Conservation (phyloP, 805 yeast genomes). For the Candida dajiaensis region DNA sequence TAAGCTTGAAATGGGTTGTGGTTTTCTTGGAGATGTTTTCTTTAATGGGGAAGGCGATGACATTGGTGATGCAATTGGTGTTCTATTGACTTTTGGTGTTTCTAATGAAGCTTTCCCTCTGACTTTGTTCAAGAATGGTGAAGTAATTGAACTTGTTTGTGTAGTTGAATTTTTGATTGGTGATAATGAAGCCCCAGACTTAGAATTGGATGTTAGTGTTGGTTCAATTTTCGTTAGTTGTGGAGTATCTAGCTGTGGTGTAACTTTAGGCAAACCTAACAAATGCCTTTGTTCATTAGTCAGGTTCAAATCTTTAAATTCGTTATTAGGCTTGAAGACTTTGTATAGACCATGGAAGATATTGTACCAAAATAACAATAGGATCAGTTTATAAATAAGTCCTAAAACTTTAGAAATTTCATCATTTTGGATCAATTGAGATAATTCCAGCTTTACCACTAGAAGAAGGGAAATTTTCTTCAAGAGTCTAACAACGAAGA, state of each 20-base stretch:
- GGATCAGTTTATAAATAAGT: constrained; percentile 11
- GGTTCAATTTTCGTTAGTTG: neutral
- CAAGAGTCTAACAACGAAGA: constrained; percentile 26
- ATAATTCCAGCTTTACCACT: constrained; percentile 13
- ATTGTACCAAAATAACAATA: constrained; percentile 26
- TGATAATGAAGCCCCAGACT: neutral
- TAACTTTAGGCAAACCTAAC: constrained; percentile 25
- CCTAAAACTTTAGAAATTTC: neutral
- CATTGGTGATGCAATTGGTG: constrained; percentile 25
- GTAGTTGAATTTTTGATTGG: constrained; percentile 5
- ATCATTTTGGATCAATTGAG: neutral
- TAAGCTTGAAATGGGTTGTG: constrained; percentile 10
- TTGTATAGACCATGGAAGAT: constrained; percentile 26
- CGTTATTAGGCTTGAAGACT: constrained; percentile 25
- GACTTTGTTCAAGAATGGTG: neutral
- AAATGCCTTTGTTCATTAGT: constrained; percentile 28
- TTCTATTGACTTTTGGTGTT: constrained; percentile 11
- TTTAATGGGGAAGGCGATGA: constrained; percentile 18
- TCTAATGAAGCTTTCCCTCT: neutral
- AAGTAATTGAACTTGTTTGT: neutral
- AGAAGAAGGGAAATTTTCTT: constrained; percentile 15
- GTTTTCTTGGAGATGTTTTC: constrained; percentile 19
- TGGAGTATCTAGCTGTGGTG: neutral
- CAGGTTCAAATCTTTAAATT: constrained; percentile 28
- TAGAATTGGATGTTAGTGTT: neutral